Evolutionary conservation across 768 basidiomycete genomes (phyloP), one percentile per base, ranked within the genome.

Genomic region (Suillus americanus): DNA sequence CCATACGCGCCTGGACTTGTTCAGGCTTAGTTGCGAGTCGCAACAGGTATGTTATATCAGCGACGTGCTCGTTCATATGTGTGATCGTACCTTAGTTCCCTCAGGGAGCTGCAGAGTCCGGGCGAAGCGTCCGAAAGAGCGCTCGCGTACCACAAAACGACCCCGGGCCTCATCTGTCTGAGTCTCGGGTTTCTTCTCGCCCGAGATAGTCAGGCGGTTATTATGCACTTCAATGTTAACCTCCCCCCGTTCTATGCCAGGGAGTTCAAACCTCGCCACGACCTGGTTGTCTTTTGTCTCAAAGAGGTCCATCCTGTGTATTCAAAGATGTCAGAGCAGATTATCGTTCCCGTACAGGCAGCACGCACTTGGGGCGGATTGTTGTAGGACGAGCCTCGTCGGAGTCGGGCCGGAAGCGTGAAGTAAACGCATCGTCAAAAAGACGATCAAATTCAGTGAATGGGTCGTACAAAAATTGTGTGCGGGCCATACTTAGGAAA

Each of bases 191-290:
- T 69, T 53, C 13, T 73, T 72, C 70, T 85, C 80, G 30, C 83
- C 84, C 9, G 82, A 81, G 41, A 88, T 74, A 2, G 76, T 82
- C 59, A 88, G 73, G 45, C 76, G 79, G 64, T 79, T 78, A 65
- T 83, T 79, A 46, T 80, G 78, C 23, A 85, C 71, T 60, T 85
- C 80, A 57, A 86, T 81, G 40, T 73, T 68, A 50, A 86, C 77
- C 59, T 80, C 77, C 50, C 83, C 80, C 61, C 83, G 82, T 61
- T 78, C 82, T 61, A 86, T 70, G 10, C 86, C 85, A 5, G 86
- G 86, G 2, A 86, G 73, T 68, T 87, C 87, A 63, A 88, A 84
- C 7, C 80, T 80, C 12, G 83, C 85, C 2, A 81, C 84, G 33
- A 86, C 79, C 23, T 68, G 64, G 66, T 81, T 80, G 1, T 79